Evolutionary conservation across 2,329 filamentous ascomycete species (phyloP).

Genomic region (Botrytis tulipae): DNA sequence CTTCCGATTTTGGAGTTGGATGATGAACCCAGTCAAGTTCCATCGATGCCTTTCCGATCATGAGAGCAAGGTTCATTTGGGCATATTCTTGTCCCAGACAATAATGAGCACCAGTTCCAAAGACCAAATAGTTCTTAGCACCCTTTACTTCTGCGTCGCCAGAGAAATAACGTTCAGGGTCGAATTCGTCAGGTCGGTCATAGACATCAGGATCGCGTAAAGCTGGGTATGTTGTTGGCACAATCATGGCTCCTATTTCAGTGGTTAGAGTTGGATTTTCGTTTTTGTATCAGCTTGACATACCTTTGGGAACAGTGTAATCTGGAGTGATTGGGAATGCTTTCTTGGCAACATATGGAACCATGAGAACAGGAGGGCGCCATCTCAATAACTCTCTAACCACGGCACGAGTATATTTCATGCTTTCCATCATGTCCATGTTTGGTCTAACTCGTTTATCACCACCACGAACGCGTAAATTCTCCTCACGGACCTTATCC

Average conservation of each 20-base stretch:
- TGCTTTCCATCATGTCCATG: conserved; percentile 83
- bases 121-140: conserved; percentile 94
- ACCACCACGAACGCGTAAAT: conserved; percentile 72
- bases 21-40: conserved; percentile 88
- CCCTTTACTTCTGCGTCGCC: conserved; percentile 79
- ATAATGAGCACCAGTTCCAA: conserved; percentile 94
- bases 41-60: conserved; percentile 87
- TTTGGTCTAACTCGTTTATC: conserved; percentile 67
- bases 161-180: conserved; percentile 87
- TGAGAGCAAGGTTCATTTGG: conserved; percentile 80
- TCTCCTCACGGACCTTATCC: conserved; percentile 88
- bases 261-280: conserved; percentile 23
- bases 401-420: conserved; percentile 87
- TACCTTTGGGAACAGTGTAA: conserved; percentile 90
- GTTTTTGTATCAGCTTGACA: conserved; percentile 29
- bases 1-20: conserved; percentile 77
- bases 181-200: conserved; percentile 80
- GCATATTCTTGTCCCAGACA: conserved; percentile 94
- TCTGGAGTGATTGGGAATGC: conserved; percentile 82
- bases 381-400: conserved; percentile 90
- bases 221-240: conserved; percentile 86
- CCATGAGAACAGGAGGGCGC: conserved; percentile 94
- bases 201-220: conserved; percentile 93
- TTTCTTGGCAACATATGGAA: conserved; percentile 93
- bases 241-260: conserved; percentile 75